These are phyloP conservation scores for Turritis glabra DNA, from an alignment of 345 rosid species.

Conservation along the genomic window DNA sequence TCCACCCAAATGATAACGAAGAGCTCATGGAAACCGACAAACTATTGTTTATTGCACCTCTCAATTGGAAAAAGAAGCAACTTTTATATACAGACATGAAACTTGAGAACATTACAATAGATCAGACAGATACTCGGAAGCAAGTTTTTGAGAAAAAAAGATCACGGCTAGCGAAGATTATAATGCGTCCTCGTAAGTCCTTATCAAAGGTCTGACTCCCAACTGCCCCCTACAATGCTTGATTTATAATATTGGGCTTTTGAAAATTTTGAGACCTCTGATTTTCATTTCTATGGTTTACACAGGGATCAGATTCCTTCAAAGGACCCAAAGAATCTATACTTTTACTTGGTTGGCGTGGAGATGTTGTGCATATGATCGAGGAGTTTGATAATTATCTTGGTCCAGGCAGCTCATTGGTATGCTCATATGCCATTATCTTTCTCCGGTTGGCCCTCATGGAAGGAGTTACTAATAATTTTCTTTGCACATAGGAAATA, in stretches of 20 bases:
- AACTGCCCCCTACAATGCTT: slow-evolving; percentile 1
- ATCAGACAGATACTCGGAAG: slow-evolving; percentile 38
- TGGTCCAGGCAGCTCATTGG: slow-evolving; percentile 93
- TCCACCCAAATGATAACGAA: slow-evolving; percentile 89
- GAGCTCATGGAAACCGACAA: slow-evolving; percentile 67
- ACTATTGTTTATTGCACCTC: slow-evolving; percentile 83
- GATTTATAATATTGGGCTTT: background rate
- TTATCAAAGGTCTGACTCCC: slow-evolving; percentile 70
- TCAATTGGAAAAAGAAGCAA: slow-evolving; percentile 55
- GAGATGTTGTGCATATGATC: slow-evolving; percentile 83
- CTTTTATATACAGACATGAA: slow-evolving; percentile 46
- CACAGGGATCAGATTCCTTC: slow-evolving; percentile 65
- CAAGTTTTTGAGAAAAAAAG: slow-evolving; percentile 51
- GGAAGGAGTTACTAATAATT: background rate
- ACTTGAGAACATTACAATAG: slow-evolving; percentile 40
- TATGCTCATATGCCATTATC: slow-evolving; percentile 38
- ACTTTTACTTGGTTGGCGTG: slow-evolving; percentile 95
- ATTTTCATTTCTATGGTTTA: slow-evolving; percentile 24
- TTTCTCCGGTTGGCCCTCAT: background rate
- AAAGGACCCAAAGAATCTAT: slow-evolving; percentile 81
- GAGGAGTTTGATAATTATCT: slow-evolving; percentile 95
- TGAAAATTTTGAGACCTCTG: background rate
- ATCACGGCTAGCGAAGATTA: slow-evolving; percentile 52
- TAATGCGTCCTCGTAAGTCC: slow-evolving; percentile 49
- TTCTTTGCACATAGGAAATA: slow-evolving; percentile 63